phyloP scores from a whole-genome alignment of 2,329 filamentous ascomycete species.

The Graphilbum fragrans region DNA sequence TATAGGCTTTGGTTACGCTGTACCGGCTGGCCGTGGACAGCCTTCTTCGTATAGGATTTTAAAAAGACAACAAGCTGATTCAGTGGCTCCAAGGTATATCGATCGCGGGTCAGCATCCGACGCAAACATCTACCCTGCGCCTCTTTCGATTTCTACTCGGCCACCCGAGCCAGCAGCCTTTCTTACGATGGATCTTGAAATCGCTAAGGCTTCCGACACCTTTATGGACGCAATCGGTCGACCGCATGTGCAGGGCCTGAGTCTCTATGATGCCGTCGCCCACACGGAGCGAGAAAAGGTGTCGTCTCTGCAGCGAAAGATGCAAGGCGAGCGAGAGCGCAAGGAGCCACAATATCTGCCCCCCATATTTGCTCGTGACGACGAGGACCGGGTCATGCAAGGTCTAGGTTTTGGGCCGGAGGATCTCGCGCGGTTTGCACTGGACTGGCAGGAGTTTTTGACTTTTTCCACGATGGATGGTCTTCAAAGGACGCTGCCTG shows the following conservation, averaged over 20 bases:
- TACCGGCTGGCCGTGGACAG: conserved; percentile 30
- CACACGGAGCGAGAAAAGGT: conserved; percentile 40
- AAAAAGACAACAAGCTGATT: conserved; percentile 40
- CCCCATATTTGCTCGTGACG: conserved; percentile 44
- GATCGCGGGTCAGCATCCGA: conserved; percentile 38
- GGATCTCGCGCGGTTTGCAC: conserved; percentile 36
- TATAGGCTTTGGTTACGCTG: conserved; percentile 31
- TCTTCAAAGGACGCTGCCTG: conserved; percentile 33
- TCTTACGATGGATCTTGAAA: conserved; percentile 44
- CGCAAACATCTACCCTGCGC: conserved; percentile 34
- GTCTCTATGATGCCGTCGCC: conserved; percentile 41
- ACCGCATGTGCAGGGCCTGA: conserved; percentile 32
- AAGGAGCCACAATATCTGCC: conserved; percentile 52
- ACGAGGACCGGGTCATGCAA: conserved; percentile 42
- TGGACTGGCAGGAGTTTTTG: conserved; percentile 42
- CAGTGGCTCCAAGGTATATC: conserved; percentile 33
- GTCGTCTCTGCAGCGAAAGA: conserved; percentile 32
- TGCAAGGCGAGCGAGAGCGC: conserved; percentile 44
- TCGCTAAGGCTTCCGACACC: conserved; percentile 41
- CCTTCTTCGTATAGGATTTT: conserved; percentile 33
- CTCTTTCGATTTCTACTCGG: conserved; percentile 26
- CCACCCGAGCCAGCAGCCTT: conserved; percentile 43
- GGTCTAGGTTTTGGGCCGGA: conserved; percentile 40
- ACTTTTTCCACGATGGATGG: conserved; percentile 41
- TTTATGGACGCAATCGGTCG: conserved; percentile 45